phyloP scores from a whole-genome alignment of 2,329 filamentous ascomycete genomes.

The Boeremia exigua region DNA sequence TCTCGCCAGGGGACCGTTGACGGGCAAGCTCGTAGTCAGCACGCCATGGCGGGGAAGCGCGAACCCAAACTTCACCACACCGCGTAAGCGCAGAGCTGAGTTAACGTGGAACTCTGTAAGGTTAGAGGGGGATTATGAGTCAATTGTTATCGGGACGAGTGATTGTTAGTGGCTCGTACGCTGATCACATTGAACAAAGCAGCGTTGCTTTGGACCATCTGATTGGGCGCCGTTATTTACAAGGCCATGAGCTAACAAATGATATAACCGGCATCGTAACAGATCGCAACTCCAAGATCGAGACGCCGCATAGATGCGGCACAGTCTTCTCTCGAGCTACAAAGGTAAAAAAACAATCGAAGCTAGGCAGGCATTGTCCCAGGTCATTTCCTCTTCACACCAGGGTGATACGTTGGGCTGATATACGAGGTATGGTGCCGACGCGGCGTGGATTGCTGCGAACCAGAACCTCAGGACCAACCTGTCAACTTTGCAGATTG shows the following conservation, averaged over 20 bases:
- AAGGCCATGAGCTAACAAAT: not conserved
- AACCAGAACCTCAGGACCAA: no score
- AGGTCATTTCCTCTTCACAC: no score
- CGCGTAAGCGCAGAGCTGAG: slow-evolving; percentile 3
- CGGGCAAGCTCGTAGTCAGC: slow-evolving; percentile 1
- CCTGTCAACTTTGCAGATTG: no score
- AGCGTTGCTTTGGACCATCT: not conserved
- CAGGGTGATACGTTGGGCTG: no score
- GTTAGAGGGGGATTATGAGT: not conserved
- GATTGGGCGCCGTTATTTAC: not conserved
- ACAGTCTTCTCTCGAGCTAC: not conserved
- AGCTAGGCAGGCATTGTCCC: not conserved
- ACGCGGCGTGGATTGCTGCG: no score
- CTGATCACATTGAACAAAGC: not conserved
- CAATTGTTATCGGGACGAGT: not conserved
- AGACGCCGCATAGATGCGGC: not conserved
- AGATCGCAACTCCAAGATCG: not conserved
- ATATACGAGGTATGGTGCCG: no score
- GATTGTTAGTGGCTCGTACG: not conserved
- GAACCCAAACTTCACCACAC: slow-evolving; percentile 1
- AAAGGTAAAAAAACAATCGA: not conserved
- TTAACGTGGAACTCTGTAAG: not conserved
- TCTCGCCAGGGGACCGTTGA: not conserved
- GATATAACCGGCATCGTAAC: not conserved
- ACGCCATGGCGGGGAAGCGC: slow-evolving; percentile 11